These are phyloP conservation scores for Petasospora rhodanensis DNA, from an alignment of 1,139 yeast species.

Conservation along the genomic window DNA sequence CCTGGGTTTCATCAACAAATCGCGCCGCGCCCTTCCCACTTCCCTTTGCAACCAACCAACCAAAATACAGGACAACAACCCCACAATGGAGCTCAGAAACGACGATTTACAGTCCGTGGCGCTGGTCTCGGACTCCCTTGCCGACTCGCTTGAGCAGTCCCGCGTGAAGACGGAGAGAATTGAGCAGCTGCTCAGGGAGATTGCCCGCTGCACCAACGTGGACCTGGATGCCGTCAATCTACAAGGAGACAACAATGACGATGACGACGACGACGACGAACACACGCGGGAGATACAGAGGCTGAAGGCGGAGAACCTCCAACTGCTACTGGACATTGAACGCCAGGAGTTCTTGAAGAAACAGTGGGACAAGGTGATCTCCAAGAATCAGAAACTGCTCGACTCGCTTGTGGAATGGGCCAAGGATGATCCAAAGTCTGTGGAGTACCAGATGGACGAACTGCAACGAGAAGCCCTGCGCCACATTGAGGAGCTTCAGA, in stretches of 20 bases:
- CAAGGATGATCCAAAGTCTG: constrained; percentile 17
- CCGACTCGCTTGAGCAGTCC: constrained; percentile 14
- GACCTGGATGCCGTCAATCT: constrained; percentile 7
- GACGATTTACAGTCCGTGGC: constrained; percentile 22
- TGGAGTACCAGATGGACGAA: neutral
- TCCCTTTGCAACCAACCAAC: neutral
- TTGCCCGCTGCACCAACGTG: constrained; percentile 12
- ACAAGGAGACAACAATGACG: no score
- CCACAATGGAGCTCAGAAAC: constrained; percentile 15
- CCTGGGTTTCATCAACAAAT: no score
- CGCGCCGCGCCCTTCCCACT: no score
- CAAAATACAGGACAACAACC: neutral
- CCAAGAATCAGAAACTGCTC: constrained; percentile 39
- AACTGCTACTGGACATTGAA: constrained; percentile 40
- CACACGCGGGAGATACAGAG: constrained; percentile 21
- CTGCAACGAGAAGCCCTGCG: neutral
- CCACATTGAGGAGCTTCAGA: constrained; percentile 1
- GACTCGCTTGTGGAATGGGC: constrained; percentile 39
- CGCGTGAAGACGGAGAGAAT: constrained; percentile 15
- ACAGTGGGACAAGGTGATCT: constrained; percentile 34
- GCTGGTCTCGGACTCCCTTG: constrained; percentile 11
- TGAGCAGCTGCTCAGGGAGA: constrained; percentile 16
- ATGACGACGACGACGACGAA: constrained; percentile 3
- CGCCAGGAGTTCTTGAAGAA: constrained; percentile 37
- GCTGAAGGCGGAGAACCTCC: constrained; percentile 36